Percentiles rank a stretch among this genome's conserved stretches.
Evolutionary conservation across 83 land plant genomes (phyloP).

Genomic region (Isoetes engelmannii): DNA sequence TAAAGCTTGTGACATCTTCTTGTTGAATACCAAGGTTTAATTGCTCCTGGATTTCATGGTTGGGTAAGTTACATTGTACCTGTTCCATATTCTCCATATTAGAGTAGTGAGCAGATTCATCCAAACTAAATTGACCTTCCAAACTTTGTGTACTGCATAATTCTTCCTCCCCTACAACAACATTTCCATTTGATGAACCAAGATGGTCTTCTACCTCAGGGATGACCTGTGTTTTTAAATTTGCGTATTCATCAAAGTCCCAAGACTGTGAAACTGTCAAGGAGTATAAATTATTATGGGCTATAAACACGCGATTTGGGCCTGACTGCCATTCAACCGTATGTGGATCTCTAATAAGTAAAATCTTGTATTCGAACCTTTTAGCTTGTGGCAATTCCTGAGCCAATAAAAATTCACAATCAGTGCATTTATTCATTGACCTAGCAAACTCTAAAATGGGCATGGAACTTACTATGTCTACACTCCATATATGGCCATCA

Average conservation of each 20-base stretch:
- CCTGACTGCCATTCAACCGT: constrained; percentile 75
- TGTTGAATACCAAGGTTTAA: too few relatives aligned
- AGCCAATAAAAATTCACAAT: background rate
- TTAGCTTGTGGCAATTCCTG: constrained; percentile 66
- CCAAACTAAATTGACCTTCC: too few relatives aligned
- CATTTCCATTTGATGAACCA: too few relatives aligned
- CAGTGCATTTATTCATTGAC: background rate
- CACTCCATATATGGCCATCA: constrained; percentile 4
- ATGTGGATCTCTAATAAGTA: constrained; percentile 38
- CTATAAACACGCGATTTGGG: constrained; percentile 44
- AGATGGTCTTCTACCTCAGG: background rate
- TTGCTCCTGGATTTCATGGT: too few relatives aligned
- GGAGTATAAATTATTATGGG: constrained; percentile 32
- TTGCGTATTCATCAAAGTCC: constrained; percentile 33
- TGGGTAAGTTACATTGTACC: too few relatives aligned
- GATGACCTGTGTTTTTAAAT: constrained; percentile 24
- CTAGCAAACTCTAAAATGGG: background rate
- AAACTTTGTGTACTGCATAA: too few relatives aligned
- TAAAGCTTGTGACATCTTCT: too few relatives aligned
- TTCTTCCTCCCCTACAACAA: too few relatives aligned
- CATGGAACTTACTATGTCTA: background rate
- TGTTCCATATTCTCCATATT: too few relatives aligned
- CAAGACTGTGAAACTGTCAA: constrained; percentile 48
- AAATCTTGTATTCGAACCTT: constrained; percentile 52
- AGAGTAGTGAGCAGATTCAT: too few relatives aligned